Evolutionary conservation across 164 flowering plant species (phyloP).

Genomic region (Sextonia rubra): DNA sequence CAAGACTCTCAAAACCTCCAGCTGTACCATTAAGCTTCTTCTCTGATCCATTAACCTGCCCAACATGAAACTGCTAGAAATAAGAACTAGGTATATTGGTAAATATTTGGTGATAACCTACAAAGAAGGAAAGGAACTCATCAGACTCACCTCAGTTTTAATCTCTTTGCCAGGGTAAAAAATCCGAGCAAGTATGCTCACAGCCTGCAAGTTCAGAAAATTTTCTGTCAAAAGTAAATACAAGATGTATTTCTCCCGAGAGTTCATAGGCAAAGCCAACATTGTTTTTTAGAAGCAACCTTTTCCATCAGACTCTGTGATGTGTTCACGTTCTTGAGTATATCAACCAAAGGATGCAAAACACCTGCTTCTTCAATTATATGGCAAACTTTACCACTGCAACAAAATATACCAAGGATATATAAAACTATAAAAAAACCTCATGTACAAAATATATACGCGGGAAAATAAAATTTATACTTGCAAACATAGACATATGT

Average conservation of each 20-base stretch:
- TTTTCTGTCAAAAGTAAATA: conserved; percentile 2
- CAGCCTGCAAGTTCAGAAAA: conserved; percentile 43
- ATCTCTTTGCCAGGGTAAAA: conserved; percentile 68
- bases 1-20: conserved; percentile 4
- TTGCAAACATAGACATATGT: background rate
- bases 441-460: background rate
- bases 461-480: too few species aligned
- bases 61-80: conserved; percentile 54
- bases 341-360: conserved; percentile 36
- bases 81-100: conserved; percentile 10
- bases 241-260: background rate
- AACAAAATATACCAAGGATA: conserved; percentile 12
- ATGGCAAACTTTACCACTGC: conserved; percentile 60
- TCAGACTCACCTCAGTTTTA: conserved; percentile 46
- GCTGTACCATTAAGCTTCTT: conserved; percentile 19
- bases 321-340: conserved; percentile 33
- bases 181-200: conserved; percentile 63
- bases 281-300: conserved; percentile 30
- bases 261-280: background rate
- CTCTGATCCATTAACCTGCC: conserved; percentile 48
- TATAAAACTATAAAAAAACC: background rate
- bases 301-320: conserved; percentile 43
- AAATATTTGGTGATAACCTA: background rate
- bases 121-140: background rate
- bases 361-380: conserved; percentile 57